Conservation (phyloP, 148 eudicot species). For the Rheum nobile region DNA sequence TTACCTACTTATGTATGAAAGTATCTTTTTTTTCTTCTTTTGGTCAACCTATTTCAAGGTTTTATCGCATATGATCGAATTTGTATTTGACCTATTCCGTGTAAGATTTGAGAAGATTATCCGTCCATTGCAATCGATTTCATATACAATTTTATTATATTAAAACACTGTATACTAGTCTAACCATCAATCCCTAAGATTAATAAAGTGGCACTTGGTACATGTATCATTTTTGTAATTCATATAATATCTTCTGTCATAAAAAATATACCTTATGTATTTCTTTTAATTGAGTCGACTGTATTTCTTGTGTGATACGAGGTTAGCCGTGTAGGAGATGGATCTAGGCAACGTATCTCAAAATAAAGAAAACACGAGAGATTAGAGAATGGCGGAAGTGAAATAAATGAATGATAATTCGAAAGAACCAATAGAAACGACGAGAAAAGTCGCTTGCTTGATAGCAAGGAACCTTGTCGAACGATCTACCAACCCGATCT, state of each 20-base stretch:
- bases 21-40: neutral
- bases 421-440: too few relatives aligned
- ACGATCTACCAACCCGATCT: too few relatives aligned
- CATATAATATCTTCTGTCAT: neutral
- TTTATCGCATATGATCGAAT: neutral
- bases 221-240: neutral
- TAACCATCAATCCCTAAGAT: neutral
- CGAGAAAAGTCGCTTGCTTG: too few relatives aligned
- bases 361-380: too few relatives aligned
- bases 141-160: neutral
- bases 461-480: too few relatives aligned
- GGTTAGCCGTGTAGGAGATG: too few relatives aligned
- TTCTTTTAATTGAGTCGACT: neutral
- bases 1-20: neutral
- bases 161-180: neutral
- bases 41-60: neutral
- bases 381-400: too few relatives aligned
- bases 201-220: neutral
- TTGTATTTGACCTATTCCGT: neutral
- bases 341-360: too few relatives aligned
- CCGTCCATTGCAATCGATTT: neutral
- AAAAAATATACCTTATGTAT: neutral
- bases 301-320: neutral
- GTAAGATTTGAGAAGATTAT: neutral
- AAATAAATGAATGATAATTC: too few relatives aligned